Evolutionary conservation across 2,329 filamentous ascomycete species (phyloP).

Genomic region (Byssochlamys sp.): DNA sequence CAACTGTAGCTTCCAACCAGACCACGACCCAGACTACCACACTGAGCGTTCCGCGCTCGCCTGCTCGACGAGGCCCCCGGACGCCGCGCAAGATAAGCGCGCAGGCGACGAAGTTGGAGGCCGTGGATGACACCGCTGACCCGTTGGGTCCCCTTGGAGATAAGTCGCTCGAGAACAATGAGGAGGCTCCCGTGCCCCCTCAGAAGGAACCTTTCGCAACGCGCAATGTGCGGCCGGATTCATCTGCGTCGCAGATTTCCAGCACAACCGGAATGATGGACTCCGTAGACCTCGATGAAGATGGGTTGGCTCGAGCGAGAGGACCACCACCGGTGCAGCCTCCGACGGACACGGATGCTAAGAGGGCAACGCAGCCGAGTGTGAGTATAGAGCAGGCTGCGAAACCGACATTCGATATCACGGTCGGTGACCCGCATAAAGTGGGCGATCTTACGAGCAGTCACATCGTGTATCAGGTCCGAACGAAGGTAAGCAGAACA

Average conservation of each 20-base stretch:
- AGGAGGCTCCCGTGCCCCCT: slow-evolving; percentile 50
- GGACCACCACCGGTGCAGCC: slow-evolving; percentile 52
- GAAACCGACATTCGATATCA: slow-evolving; percentile 82
- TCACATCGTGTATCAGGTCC: slow-evolving; percentile 93
- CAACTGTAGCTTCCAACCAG: slow-evolving; percentile 18
- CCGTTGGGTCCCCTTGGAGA: slow-evolving; percentile 53
- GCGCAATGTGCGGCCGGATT: slow-evolving; percentile 29
- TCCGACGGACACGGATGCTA: slow-evolving; percentile 34
- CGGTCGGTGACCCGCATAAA: slow-evolving; percentile 92
- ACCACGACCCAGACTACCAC: slow-evolving; percentile 24
- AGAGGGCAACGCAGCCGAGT: slow-evolving; percentile 58
- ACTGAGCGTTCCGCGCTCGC: slow-evolving; percentile 37
- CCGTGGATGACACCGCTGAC: slow-evolving; percentile 53
- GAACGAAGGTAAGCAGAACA: slow-evolving; percentile 61
- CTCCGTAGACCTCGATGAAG: slow-evolving; percentile 62
- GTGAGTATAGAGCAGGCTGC: slow-evolving; percentile 86
- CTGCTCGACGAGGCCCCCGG: slow-evolving; percentile 42
- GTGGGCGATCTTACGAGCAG: slow-evolving; percentile 93
- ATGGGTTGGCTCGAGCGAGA: slow-evolving; percentile 52
- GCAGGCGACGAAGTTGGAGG: slow-evolving; percentile 54
- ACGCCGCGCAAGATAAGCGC: slow-evolving; percentile 49
- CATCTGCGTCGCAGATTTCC: slow-evolving; percentile 36
- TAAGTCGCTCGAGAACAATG: slow-evolving; percentile 25
- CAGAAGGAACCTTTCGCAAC: slow-evolving; percentile 46
- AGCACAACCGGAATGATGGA: slow-evolving; percentile 48